A percentile compares a stretch with the other conserved stretches of the same genome.
Evolutionary conservation across 768 basidiomycete species (phyloP).

Genomic region (Coprinopsis strossmayeri): DNA sequence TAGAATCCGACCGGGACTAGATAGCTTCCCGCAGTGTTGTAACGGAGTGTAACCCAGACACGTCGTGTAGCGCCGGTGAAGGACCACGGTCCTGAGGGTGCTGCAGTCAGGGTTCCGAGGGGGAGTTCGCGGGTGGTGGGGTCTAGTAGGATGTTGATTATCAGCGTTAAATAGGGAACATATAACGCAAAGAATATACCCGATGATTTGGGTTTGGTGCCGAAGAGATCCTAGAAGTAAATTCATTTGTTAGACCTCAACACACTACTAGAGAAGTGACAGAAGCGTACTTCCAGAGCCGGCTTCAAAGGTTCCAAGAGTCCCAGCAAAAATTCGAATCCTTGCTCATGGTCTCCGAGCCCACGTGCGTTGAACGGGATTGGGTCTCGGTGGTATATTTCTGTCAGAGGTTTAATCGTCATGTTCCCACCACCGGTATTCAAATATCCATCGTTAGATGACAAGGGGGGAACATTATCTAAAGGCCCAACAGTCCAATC

Average conservation of each 20-base stretch:
- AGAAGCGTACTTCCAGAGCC: too few species aligned
- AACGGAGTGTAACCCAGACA: constrained; percentile 43
- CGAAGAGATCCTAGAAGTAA: too few species aligned
- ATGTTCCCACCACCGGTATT: too few species aligned
- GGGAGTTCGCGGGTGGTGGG: too few species aligned
- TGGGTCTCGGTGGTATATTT: constrained; percentile 44
- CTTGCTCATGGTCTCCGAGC: constrained; percentile 21
- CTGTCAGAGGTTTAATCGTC: constrained; percentile 32
- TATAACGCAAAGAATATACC: too few species aligned
- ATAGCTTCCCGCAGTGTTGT: constrained; percentile 42
- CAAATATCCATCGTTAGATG: too few species aligned
- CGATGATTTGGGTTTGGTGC: too few species aligned
- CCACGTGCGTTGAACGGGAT: constrained; percentile 53
- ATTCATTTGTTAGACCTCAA: too few species aligned
- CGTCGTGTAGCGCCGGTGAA: constrained; percentile 57
- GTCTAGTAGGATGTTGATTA: too few species aligned
- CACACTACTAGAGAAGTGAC: too few species aligned
- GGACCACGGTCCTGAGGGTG: constrained; percentile 42
- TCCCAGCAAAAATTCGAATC: constrained; percentile 8
- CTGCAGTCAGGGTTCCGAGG: constrained; percentile 38
- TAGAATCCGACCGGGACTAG: constrained; percentile 50
- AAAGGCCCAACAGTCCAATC: constrained; percentile 58
- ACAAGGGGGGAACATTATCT: constrained; percentile 29
- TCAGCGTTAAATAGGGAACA: too few species aligned
- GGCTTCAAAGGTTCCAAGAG: not conserved